Percentiles rank a stretch among this genome's conserved stretches.
Evolutionary conservation across 176 grass and related monocot species (phyloP).

Genomic region (Sorghum bicolor): DNA sequence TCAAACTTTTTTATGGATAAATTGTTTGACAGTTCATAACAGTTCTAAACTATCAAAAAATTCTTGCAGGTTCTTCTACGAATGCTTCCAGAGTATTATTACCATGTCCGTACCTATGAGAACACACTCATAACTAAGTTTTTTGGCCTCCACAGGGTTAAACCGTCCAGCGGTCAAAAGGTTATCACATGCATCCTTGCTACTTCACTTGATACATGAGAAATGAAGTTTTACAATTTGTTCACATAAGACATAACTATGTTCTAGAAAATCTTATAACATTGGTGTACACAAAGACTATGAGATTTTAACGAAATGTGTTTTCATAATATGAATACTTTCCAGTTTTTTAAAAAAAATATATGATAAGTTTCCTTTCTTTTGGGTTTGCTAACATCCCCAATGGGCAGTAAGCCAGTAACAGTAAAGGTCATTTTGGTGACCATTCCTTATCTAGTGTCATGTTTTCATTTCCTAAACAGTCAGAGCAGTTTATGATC

Average conservation of each 20-base stretch:
- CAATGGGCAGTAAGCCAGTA: neutral
- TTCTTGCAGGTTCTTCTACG: conserved; percentile 76
- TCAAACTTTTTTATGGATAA: neutral
- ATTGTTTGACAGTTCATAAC: neutral
- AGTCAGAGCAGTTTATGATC: neutral
- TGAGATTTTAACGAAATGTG: neutral
- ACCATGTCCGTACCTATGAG: conserved; percentile 89
- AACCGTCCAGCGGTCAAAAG: conserved; percentile 92
- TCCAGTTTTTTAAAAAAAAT: too few species aligned
- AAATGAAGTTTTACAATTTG: neutral
- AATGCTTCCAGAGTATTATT: conserved; percentile 91
- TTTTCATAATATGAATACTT: neutral
- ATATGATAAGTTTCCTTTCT: neutral
- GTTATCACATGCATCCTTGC: conserved; percentile 33
- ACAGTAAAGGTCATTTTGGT: neutral
- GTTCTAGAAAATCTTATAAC: neutral
- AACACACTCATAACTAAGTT: conserved; percentile 99
- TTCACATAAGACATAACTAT: conserved; percentile 9
- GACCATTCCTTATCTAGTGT: neutral
- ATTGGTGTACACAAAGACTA: neutral
- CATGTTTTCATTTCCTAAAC: neutral
- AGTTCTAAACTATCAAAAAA: neutral
- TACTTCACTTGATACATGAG: neutral
- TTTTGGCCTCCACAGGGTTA: conserved; percentile 97
- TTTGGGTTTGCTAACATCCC: neutral